Conservation (phyloP, 2,329 filamentous ascomycete species). For the Blastomyces parvus region DNA sequence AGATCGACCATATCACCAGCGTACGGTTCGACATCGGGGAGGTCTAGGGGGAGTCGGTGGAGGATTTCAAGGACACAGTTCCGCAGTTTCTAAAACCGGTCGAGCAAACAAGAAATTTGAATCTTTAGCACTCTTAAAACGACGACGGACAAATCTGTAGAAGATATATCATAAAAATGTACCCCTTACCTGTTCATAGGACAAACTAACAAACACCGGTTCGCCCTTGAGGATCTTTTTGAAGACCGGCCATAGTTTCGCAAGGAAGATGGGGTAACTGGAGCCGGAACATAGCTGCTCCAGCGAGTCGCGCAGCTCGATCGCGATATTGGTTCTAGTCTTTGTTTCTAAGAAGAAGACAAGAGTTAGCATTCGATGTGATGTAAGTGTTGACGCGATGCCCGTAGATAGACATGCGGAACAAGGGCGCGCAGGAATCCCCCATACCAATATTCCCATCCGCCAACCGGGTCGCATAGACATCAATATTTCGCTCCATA, state of each 20-base stretch:
- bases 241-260: conserved; percentile 83
- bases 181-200: conserved; percentile 66
- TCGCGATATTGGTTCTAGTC: conserved; percentile 70
- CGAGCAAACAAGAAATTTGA: conserved; percentile 11
- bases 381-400: not conserved
- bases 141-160: conserved; percentile 3
- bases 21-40: conserved; percentile 77
- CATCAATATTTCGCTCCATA: conserved; percentile 42
- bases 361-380: not conserved
- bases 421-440: not conserved
- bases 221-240: conserved; percentile 73
- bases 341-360: conserved; percentile 55
- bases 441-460: conserved; percentile 40
- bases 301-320: conserved; percentile 79
- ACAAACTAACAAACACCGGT: conserved; percentile 84
- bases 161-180: not conserved
- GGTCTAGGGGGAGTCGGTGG: conserved; percentile 68
- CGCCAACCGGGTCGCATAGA: conserved; percentile 41
- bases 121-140: not conserved
- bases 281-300: conserved; percentile 71
- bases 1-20: conserved; percentile 82
- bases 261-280: conserved; percentile 71
- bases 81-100: conserved; percentile 59
- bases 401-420: not conserved
- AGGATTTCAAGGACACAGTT: conserved; percentile 92